phyloP scores from a whole-genome alignment of 2,329 filamentous ascomycete genomes.

The Leptographium radiaticola region DNA sequence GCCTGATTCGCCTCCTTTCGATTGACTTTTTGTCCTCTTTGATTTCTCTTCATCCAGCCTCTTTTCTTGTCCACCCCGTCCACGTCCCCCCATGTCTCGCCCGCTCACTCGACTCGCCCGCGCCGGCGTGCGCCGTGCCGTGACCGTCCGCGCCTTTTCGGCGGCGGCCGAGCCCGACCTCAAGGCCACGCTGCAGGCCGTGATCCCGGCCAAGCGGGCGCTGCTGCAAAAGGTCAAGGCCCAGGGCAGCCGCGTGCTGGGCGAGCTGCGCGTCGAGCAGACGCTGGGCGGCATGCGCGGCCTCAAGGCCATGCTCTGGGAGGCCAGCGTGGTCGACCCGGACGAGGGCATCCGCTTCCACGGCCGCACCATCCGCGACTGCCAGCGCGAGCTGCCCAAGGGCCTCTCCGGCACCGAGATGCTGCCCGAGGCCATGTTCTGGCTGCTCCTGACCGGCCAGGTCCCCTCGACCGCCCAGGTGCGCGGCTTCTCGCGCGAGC shows the following conservation, averaged over 20 bases:
- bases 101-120: neutral
- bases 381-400: slow-evolving; percentile 86
- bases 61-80: too few species aligned
- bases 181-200: slow-evolving; percentile 70
- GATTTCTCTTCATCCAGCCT: too few species aligned
- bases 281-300: slow-evolving; percentile 94
- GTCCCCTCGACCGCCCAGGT: slow-evolving; percentile 76
- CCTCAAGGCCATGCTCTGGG: slow-evolving; percentile 97
- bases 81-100: neutral
- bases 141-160: slow-evolving; percentile 45
- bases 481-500: slow-evolving; percentile 67
- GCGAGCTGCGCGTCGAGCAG: slow-evolving; percentile 88
- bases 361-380: slow-evolving; percentile 95
- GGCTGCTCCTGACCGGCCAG: slow-evolving; percentile 87
- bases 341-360: slow-evolving; percentile 98
- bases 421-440: slow-evolving; percentile 99
- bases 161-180: slow-evolving; percentile 73
- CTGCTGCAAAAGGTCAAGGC: slow-evolving; percentile 89
- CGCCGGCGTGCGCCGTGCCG: too few species aligned
- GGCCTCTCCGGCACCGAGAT: slow-evolving; percentile 87
- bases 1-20: too few species aligned
- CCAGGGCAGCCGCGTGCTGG: slow-evolving; percentile 68
- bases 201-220: slow-evolving; percentile 86
- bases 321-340: slow-evolving; percentile 90
- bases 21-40: too few species aligned